Percentiles rank a stretch among this genome's conserved stretches.
These are phyloP conservation scores for Chaetothyriales sp. DNA, from an alignment of 2,329 filamentous ascomycete species.

Conservation along the genomic window DNA sequence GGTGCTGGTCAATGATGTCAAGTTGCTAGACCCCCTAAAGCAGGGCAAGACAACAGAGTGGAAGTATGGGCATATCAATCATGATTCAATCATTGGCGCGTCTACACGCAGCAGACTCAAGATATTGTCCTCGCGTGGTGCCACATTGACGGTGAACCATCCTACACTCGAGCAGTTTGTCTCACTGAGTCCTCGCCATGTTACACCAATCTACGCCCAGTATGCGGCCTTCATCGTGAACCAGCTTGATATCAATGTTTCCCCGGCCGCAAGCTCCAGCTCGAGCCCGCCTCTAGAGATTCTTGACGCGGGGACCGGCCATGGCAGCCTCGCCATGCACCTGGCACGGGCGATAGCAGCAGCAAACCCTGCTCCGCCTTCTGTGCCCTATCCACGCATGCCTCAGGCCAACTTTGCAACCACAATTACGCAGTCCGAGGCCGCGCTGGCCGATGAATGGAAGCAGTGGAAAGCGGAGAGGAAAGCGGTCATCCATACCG, in stretches of 20 bases:
- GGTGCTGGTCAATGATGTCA: slow-evolving; percentile 26
- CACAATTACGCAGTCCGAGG: not conserved
- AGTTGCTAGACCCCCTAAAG: slow-evolving; percentile 29
- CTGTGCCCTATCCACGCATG: slow-evolving; percentile 3
- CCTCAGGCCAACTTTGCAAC: slow-evolving; percentile 1
- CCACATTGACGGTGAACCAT: slow-evolving; percentile 8
- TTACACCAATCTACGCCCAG: slow-evolving; percentile 49
- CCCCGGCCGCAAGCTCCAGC: slow-evolving; percentile 18
- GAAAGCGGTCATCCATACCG: slow-evolving; percentile 56
- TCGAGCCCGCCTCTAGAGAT: slow-evolving; percentile 46
- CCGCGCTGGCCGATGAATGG: slow-evolving; percentile 22
- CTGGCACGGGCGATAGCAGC: slow-evolving; percentile 62
- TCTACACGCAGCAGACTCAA: slow-evolving; percentile 15
- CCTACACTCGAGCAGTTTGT: slow-evolving; percentile 63
- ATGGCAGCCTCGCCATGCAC: slow-evolving; percentile 62
- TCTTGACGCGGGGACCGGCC: slow-evolving; percentile 73
- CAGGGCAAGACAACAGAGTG: slow-evolving; percentile 23
- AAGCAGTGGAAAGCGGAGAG: slow-evolving; percentile 37
- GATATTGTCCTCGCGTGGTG: slow-evolving; percentile 4
- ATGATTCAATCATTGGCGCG: slow-evolving; percentile 49
- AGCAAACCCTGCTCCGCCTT: slow-evolving; percentile 43
- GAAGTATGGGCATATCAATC: slow-evolving; percentile 20
- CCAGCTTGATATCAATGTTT: slow-evolving; percentile 56
- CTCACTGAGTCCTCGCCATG: slow-evolving; percentile 47
- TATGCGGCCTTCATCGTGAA: slow-evolving; percentile 55